Base-by-base conservation (phyloP, 768 basidiomycete genomes). In the Tulasnella calospora region DNA sequence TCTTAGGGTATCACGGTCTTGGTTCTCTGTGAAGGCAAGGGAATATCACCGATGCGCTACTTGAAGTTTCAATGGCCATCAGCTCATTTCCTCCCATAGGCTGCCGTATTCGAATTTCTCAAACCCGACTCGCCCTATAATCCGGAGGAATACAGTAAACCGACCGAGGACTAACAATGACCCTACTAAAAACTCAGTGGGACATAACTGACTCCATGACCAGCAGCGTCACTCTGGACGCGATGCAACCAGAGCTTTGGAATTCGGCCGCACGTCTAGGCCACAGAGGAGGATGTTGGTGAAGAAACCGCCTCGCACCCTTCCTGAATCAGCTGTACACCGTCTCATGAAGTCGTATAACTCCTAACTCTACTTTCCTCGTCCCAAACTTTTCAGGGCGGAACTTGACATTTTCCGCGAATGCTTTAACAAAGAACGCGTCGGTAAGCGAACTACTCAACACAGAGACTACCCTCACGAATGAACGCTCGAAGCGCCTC, bases 401-500 rank as follows among this genome's bases (percentile, higher is more conserved):
- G 73, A 73, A 33, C 73, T 73, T 40, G 40, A 44, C 41, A 30
- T 47, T 6, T 73, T 73, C 27, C 71, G 71, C 10, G 71, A 72
- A 38, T 7, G 71, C n/a, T 44, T 72, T n/a, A 30, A 72, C 71
- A 72, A 72, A 15, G 71, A 72, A 38, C 36, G 36, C 36, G 44
- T 72, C 44, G n/a, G 36, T 72, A 38, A 30, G 71, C 23, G 71
- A 72, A n/a, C 36, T 72, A 3, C n/a, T 33, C 6, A 30, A 72
- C 44, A 30, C 71, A 7, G 36, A 72, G 36, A 72, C n/a, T 3
- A 72, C 71, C 10, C 36, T 36, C 44, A 44, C 71, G 3, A 36
- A 72, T 8, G 71, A 30, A 72, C 71, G 71, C n/a, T 72, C 35
- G 35, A 72, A 44, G 9, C 71, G 71, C 1, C 71, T 1, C 36